Evolutionary conservation across 2,329 filamentous ascomycete genomes (phyloP), one percentile per base, ranked within the genome.

Genomic region (Colletotrichum siamense): DNA sequence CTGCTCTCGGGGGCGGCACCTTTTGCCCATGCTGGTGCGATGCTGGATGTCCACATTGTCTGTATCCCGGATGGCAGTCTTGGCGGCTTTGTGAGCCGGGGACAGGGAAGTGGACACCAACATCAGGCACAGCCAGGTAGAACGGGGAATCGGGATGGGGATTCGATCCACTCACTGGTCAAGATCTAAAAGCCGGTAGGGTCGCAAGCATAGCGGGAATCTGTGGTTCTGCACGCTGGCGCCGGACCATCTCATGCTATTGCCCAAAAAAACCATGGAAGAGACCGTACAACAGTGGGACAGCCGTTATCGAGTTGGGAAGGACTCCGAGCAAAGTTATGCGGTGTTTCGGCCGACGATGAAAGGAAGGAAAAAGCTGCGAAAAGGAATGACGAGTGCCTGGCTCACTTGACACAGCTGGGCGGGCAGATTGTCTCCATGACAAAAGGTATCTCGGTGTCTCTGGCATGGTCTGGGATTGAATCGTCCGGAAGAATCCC

Each of bases 161-260:
- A 36, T 36, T 30, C n/a, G 64, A 26, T 68, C 70, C 70, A 61
- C 70, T 32, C 26, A 32, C 16, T 49, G 44, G 49, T 26, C 26
- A 28, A 52, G 39, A n/a, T n/a, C 16, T 57, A 28, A 55, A 28
- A 61, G 52, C 18, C 26, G 64, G 71, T 59, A 71, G 28, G 28
- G 62, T 65, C 61, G 68, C 67, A 74, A 61, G 26, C 44, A 71
- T 44, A 59, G 72, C 59, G 61, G 72, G 34, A 62, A 55, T 71
- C n/a, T 57, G 30, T 44, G 39, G 55, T 24, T 64, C 44, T 64
- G 36, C 59, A 64, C 36, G 65, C 39, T 62, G 73, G 55, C 73
- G 39, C 26, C 36, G 39, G 69, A n/a, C 72, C 26, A 61, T 55
- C 28, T 32, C 55, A 65, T 63, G 57, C 44, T 59, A 28, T 39